Conservation (phyloP, 352 stramenopile species). For the Phytopythium litorale region DNA sequence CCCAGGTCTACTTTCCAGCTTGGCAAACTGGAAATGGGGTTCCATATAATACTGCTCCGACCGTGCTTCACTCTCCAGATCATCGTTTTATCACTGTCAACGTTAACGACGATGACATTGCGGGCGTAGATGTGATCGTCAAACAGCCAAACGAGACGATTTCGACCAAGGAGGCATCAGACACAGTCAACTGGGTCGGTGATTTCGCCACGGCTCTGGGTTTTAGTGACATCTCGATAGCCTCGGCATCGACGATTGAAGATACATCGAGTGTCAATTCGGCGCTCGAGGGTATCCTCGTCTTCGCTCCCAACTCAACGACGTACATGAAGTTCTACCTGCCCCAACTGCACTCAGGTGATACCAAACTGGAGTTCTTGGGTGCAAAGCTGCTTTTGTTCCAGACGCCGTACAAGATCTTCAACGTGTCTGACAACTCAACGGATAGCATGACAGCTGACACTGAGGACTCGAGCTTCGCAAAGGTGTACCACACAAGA, state of each 20-base stretch:
- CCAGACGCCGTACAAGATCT: constrained; percentile 66
- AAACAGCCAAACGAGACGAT: constrained; percentile 32
- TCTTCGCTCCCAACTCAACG: constrained; percentile 36
- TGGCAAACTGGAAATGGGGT: constrained; percentile 24
- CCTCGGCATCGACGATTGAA: constrained; percentile 4
- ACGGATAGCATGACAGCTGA: background rate
- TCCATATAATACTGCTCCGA: constrained; percentile 65
- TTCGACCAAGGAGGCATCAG: constrained; percentile 34
- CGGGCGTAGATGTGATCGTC: constrained; percentile 35
- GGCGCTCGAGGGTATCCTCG: constrained; percentile 36
- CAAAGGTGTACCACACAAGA: constrained; percentile 36
- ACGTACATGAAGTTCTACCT: constrained; percentile 75
- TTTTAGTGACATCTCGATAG: constrained; percentile 52
- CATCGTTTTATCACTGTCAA: constrained; percentile 46
- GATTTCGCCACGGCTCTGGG: constrained; percentile 41
- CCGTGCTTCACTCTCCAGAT: constrained; percentile 38
- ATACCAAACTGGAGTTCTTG: constrained; percentile 29
- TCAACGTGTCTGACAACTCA: constrained; percentile 32
- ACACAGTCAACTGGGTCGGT: constrained; percentile 47
- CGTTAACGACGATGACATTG: constrained; percentile 45
- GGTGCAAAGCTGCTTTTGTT: constrained; percentile 37
- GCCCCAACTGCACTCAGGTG: constrained; percentile 41
- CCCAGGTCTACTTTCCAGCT: constrained; percentile 16
- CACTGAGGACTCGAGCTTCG: constrained; percentile 24
- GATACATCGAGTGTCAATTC: background rate